Percentiles rank a stretch among this genome's conserved stretches.
phyloP scores from a whole-genome alignment of 2,329 filamentous ascomycete species.

The Diaporthe ampelina region DNA sequence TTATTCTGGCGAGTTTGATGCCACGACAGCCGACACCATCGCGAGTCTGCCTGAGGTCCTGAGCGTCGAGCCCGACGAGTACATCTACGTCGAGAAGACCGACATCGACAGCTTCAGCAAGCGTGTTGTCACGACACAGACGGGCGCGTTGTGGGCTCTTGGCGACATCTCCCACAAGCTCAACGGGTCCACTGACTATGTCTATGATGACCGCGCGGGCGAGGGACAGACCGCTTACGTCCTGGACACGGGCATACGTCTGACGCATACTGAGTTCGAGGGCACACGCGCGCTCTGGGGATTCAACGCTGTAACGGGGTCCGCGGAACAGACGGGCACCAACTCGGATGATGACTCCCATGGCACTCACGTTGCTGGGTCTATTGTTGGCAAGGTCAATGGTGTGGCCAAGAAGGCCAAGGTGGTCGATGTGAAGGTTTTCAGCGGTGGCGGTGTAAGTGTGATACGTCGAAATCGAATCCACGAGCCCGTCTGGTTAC shows the following conservation, averaged over 20 bases:
- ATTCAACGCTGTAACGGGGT: conserved; percentile 14
- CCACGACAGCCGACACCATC: not conserved
- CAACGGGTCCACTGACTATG: conserved; percentile 11
- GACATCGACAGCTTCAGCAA: conserved; percentile 13
- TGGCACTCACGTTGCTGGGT: conserved; percentile 18
- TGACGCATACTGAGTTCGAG: conserved; percentile 9
- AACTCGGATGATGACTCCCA: conserved; percentile 23
- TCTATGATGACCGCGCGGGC: conserved; percentile 19
- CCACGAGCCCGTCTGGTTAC: not conserved
- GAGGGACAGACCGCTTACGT: conserved; percentile 18
- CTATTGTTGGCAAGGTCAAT: conserved; percentile 18
- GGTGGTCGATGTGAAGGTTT: conserved; percentile 14
- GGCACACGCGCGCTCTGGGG: conserved; percentile 12
- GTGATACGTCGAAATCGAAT: not conserved
- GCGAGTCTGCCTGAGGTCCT: conserved; percentile 5
- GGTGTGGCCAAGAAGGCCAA: conserved; percentile 19
- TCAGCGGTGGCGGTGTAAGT: not conserved
- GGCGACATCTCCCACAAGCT: conserved; percentile 14
- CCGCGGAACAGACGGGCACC: not conserved
- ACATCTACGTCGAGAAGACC: conserved; percentile 23
- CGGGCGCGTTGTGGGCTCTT: conserved; percentile 9
- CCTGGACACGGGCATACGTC: conserved; percentile 9
- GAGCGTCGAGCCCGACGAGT: conserved; percentile 13
- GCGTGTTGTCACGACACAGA: not conserved
- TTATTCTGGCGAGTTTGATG: conserved; percentile 11